Evolutionary conservation across 208 protist genomes (phyloP), one percentile per base, ranked within the genome.

Genomic region (Leishmania tropica): DNA sequence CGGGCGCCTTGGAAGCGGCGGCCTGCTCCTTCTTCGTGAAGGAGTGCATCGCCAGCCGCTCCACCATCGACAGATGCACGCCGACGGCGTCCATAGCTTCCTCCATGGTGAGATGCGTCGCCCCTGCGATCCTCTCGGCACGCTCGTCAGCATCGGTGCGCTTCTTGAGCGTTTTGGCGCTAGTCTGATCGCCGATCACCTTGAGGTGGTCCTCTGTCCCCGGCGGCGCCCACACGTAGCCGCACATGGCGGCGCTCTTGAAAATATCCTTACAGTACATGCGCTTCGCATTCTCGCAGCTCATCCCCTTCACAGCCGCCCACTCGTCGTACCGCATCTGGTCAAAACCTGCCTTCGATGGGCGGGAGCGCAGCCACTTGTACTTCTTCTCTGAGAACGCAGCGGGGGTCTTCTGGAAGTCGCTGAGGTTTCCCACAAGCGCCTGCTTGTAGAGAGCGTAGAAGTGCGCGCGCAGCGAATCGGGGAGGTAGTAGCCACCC

Each of bases 371-470:
- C 37, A 83, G 79, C 94, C 95, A 99, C 90, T 98, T 99, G 76
- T 85, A 86, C 80, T 81, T 81, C 37, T 47, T 51, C 2, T 65
- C 76, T 31, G 37, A 60, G 56, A 47, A 37, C 45, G 92, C 94
- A 4, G 87, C 79, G 13, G 88, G 90, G 56, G 89, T 88, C 76
- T 80, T 58, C 72, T 96, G 91, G 83, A 96, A 93, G 6, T 86
- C 78, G 65, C 92, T 95, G 67, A 95, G 75, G 80, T 96, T 92
- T 47, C 95, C 95, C 15, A 94, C 86, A 3, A 89, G 95, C 13
- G 93, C 92, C 79, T 98, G 95, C 80, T 98, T 98, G 84, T 88
- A 98, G 40, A 96, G 83, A 6, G 90, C 92, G 75, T 98, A 96
- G 79, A 96, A 95, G 62, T 87, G 81, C 24, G 99, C 90, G 62